Evolutionary conservation across 2,329 filamentous ascomycete genomes (phyloP).

Genomic region (Claviceps arundinis): DNA sequence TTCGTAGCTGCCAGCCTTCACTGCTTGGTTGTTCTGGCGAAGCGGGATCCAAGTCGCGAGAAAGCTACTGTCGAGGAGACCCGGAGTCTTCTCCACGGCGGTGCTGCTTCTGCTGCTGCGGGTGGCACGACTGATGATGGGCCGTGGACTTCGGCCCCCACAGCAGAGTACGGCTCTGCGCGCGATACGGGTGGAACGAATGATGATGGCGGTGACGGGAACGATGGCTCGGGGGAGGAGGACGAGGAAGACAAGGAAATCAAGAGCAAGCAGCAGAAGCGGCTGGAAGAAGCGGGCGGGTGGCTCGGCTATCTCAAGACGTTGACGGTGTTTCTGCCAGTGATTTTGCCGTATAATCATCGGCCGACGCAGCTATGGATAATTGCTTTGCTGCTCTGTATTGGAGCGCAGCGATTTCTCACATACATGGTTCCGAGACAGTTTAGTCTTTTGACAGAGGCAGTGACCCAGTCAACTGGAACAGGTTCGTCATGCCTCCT

Average conservation of each 20-base stretch:
- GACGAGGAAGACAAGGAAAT: constrained; percentile 13
- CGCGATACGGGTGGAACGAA: constrained; percentile 10
- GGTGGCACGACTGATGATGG: not conserved
- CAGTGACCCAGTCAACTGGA: constrained; percentile 6
- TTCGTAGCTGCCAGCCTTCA: not conserved
- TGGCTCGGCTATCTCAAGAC: constrained; percentile 14
- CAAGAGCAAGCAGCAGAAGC: constrained; percentile 11
- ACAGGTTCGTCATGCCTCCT: constrained; percentile 8
- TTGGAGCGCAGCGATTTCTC: constrained; percentile 10
- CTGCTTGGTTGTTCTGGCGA: not conserved
- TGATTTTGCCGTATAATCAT: constrained; percentile 14
- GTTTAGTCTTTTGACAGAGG: constrained; percentile 13
- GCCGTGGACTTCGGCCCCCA: not conserved
- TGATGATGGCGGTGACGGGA: constrained; percentile 9
- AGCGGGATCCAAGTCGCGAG: not conserved
- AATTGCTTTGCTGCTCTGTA: constrained; percentile 10
- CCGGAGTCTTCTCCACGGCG: constrained; percentile 1
- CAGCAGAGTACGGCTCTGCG: constrained; percentile 7
- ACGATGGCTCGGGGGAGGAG: constrained; percentile 4
- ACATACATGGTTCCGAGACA: constrained; percentile 15
- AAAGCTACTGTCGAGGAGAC: constrained; percentile 1
- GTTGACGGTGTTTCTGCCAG: constrained; percentile 13
- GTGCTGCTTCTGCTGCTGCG: not conserved
- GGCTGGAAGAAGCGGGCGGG: constrained; percentile 12
- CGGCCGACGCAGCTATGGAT: constrained; percentile 14